Evolutionary conservation across 495 filamentous ascomycete genomes (phyloP), one percentile per base, ranked within the genome.

Genomic region (Penicillium turbatum): DNA sequence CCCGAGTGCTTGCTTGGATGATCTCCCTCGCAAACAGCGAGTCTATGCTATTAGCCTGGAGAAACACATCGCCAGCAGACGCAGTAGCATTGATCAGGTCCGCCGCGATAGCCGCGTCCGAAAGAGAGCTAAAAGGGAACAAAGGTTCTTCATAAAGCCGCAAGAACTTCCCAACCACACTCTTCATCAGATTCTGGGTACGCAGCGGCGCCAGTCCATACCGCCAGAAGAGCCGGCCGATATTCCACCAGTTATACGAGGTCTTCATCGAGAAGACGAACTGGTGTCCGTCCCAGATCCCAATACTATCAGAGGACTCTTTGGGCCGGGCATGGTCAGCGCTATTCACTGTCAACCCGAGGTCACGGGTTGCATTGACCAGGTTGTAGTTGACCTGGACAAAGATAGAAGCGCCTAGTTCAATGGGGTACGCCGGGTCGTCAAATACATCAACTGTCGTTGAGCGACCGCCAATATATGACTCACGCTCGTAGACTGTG

Each of bases 381-480:
- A 97, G 81, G 61, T 92, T 95, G 13, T 82, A 70, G 64, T 99
- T 99, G 38, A 89, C 81, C 38, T 87, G 65, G 26, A 97, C 90
- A 63, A 99, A 99, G 58, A 97, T 95, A 29, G 85, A 91, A 32
- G 88, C 95, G 8, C 93, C 93, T 1, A 97, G 79, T 59, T 99
- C 93, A 41, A 96, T 80, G 6, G 88, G 89, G 40, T 82, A 69
- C 0, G 74, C 61, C 5, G 86, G 76, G 60, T 93, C 77, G 56
- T 82, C 82, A 56, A 87, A 90, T 0, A 83, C 87, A 65, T 95
- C 79, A 31, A 97, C 86, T 16, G 93, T 97, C 6, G 90, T 93
- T 21, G 88, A 88, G 11, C 93, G 87, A 24, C 93, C 93, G 2
- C 93, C 95, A 27, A 97, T 77, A 63, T 87, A 89, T 24, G 76